Conservation (phyloP, 139 green algal species). For the Spirogloea muscicola region DNA sequence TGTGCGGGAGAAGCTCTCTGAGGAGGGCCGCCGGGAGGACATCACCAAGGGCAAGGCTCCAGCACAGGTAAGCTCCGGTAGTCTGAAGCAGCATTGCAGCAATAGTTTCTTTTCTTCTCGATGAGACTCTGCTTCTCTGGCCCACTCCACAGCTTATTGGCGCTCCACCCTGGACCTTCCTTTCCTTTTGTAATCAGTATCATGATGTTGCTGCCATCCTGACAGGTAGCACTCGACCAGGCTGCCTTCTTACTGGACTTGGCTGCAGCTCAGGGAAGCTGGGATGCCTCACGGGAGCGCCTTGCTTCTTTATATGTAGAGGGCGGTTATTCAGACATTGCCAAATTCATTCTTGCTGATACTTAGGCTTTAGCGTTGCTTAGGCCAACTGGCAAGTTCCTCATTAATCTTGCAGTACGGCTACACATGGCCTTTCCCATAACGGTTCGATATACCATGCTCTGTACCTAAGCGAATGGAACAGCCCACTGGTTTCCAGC, state of each 20-base stretch:
- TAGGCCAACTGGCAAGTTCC: no score
- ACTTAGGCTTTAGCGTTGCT: no score
- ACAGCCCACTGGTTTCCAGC: no score
- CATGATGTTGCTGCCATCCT: background rate
- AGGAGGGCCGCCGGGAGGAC: constrained; percentile 28
- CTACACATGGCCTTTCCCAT: no score
- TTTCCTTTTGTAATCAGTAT: background rate
- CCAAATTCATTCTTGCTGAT: background rate
- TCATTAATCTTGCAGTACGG: no score
- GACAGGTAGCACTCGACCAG: constrained; percentile 37
- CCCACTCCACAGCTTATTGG: background rate
- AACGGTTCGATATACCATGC: no score
- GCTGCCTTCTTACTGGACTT: constrained; percentile 38
- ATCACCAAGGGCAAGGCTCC: constrained; percentile 42
- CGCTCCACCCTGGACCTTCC: background rate
- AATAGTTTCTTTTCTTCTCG: background rate
- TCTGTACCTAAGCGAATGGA: no score
- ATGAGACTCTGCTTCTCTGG: background rate
- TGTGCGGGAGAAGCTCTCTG: constrained; percentile 28
- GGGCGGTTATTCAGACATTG: constrained; percentile 13
- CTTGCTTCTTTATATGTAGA: constrained; percentile 21
- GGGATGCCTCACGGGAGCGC: constrained; percentile 22
- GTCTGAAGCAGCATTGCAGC: background rate
- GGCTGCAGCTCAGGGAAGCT: constrained; percentile 19
- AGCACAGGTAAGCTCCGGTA: constrained; percentile 11